Base-by-base conservation (phyloP, 305 asterid species). In the Salvia sclarea region DNA sequence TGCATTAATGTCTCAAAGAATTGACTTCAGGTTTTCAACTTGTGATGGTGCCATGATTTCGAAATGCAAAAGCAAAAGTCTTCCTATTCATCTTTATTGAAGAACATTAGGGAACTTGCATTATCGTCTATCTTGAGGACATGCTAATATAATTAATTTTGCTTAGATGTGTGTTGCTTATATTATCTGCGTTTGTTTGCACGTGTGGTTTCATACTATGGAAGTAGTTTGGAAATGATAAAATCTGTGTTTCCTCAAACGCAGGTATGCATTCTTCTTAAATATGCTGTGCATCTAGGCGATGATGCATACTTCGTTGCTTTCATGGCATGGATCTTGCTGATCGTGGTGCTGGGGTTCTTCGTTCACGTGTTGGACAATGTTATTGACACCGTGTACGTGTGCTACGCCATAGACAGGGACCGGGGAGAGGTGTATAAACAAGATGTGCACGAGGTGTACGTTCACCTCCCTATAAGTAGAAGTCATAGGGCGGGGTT, bases 371-470 rank as follows among this genome's bases (percentile, higher is more conserved):
- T 88, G 53, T 40, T 92, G 82, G 98, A 92, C 68, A 79, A 88
- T 40, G 96, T 88, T 5, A 84, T 92, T 0, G 96, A 92, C 20
- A 85, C 96, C 0, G 85, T 92, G 59, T 92, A 92, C 8, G 88
- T 92, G 31, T 92, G 98, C 78, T 92, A 92, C 8, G 98, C 96
- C 5, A 74, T 92, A 45, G 98, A 92, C 77, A 74, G 90, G 63
- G 96, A 92, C 69, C 78, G 83, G 54, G 98, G 96, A 4, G 96
- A 92, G 78, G 96, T 88, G 31, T 82, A 80, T 59, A 92, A 89
- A 66, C 95, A 87, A 70, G 95, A 88, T 5, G 86, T 92, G 38
- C 98, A 92, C n/a, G 95, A 92, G 73, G 98, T 92, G 62, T 92
- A 92, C 61, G 95, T 85, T 64, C 88, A 86, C 74, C 96, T 92